phyloP scores from a whole-genome alignment of 768 basidiomycete species.

The Inosperma sp. region DNA sequence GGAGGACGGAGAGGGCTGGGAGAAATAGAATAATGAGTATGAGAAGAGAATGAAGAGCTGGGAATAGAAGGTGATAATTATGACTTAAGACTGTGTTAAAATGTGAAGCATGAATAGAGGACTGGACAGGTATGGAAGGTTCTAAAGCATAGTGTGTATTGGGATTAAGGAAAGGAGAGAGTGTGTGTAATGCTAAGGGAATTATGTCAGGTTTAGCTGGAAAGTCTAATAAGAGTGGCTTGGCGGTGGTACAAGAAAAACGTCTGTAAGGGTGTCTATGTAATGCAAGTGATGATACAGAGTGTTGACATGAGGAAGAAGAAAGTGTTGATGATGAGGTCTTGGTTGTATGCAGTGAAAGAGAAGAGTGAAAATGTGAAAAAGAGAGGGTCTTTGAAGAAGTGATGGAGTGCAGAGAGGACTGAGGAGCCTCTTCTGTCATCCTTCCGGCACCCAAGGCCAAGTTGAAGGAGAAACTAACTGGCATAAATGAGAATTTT shows the following conservation, averaged over 20 bases:
- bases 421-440: background rate
- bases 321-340: background rate
- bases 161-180: no score
- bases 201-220: no score
- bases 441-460: background rate
- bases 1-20: conserved; percentile 14
- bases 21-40: background rate
- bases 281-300: no score
- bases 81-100: no score
- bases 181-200: no score
- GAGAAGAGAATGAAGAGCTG: background rate
- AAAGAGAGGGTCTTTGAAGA: background rate
- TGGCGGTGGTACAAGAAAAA: no score
- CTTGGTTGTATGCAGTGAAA: background rate
- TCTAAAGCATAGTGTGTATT: no score
- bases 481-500: conserved; percentile 9
- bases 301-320: background rate
- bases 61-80: no score
- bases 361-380: background rate
- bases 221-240: no score
- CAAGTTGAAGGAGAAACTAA: background rate
- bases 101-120: no score
- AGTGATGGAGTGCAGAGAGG: background rate
- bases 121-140: no score
- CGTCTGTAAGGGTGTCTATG: background rate